Conservation (phyloP, 108 stramenopile species). For the Cyclotella baltica region DNA sequence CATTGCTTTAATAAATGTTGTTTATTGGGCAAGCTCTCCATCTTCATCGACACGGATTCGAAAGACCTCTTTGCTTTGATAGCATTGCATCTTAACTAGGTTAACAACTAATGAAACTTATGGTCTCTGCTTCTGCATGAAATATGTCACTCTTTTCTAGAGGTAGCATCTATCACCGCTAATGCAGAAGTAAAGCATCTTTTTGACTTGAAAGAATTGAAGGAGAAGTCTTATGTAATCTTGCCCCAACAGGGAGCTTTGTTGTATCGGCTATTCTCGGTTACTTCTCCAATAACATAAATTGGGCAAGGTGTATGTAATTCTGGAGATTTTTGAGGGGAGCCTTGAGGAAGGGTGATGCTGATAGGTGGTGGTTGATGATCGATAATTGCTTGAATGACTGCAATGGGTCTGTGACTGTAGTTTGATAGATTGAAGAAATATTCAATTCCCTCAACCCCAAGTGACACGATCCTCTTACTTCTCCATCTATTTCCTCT, state of each 20-base stretch:
- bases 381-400: not conserved
- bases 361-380: not conserved
- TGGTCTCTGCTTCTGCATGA: not conserved
- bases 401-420: not conserved
- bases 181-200: constrained; percentile 4
- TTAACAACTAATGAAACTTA: not conserved
- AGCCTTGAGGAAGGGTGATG: not conserved
- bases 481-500: too few species aligned
- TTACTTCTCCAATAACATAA: not conserved
- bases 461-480: too few species aligned
- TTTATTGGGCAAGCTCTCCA: too few species aligned
- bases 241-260: not conserved
- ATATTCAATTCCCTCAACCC: too few species aligned
- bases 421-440: too few species aligned
- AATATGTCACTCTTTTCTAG: not conserved
- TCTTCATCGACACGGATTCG: too few species aligned
- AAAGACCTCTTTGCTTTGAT: too few species aligned
- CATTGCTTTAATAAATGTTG: too few species aligned
- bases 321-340: not conserved
- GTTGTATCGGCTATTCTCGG: not conserved
- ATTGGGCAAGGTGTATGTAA: not conserved
- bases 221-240: not conserved
- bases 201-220: not conserved
- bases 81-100: not conserved
- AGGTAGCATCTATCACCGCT: not conserved